Evolutionary conservation across 441 rosid species (phyloP), one percentile per base, ranked within the genome.

Genomic region (Arabidopsis lyrata): DNA sequence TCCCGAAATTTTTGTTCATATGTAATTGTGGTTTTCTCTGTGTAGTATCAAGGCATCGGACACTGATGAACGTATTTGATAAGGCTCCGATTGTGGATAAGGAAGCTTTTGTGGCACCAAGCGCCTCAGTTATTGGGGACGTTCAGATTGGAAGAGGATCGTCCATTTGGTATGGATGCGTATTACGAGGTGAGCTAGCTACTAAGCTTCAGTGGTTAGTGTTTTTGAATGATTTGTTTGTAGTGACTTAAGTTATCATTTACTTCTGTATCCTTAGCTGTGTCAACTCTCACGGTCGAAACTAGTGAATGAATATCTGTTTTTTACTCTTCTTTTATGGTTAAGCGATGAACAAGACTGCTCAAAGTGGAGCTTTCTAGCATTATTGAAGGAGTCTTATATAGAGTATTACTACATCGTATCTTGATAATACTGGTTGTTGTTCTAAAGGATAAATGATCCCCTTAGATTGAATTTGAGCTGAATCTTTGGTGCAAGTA

Each of bases 101-200:
- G 83, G 92, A 84, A 69, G 88, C 93, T 29, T 95, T 95, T 81
- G 92, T 95, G 41, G 97, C 96, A 61, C 98, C 99, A 7, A 87
- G 96, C 59, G 95, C 99, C 39, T 92, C 98, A 34, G 16, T 95
- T 78, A 86, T 88, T 52, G 98, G 99, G 5, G 86, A 95, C 71
- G 96, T 95, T 71, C 95, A 80, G 72, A 86, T 95, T 32, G 99
- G 98, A 58, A 84, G 89, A 68, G 97, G 86, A 68, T 83, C 99
- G 13, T 95, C 98, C 36, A 79, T 95, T 71, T 92, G 98, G 99
- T 95, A 95, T 82, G 97, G 99, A 66, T 95, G 95, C 73, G 98
- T 88, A 70, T 77, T 92, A 70, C 88, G 96, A 83, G 97, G 98
- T 92, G 86, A 82, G 78, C 15, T 35, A 66, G 72, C 38, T 35